phyloP scores from a whole-genome alignment of 768 basidiomycete genomes.

The Candolleomyces aberdarensis region DNA sequence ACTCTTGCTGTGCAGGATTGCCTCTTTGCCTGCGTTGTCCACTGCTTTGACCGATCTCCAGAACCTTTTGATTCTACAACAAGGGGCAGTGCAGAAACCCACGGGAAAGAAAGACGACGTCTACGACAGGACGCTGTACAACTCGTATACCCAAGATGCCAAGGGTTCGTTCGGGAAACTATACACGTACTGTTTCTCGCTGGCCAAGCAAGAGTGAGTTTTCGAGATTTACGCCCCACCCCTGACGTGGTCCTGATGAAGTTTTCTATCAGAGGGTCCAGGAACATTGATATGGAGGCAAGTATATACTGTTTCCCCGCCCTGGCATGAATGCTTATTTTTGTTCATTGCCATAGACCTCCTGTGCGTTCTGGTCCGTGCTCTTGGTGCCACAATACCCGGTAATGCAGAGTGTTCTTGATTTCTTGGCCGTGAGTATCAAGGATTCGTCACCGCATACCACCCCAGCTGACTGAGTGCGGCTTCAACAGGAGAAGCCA shows the following conservation, averaged over 20 bases:
- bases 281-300: conserved; percentile 83
- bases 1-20: conserved; percentile 24
- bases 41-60: conserved; percentile 59
- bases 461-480: conserved; percentile 16
- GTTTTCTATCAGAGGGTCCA: conserved; percentile 46
- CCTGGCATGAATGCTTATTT: not conserved
- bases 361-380: conserved; percentile 74
- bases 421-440: conserved; percentile 58
- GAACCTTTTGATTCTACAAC: conserved; percentile 51
- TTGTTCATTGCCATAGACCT: conserved; percentile 42
- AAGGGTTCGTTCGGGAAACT: conserved; percentile 58
- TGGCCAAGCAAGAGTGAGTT: conserved; percentile 72
- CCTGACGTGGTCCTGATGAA: not conserved
- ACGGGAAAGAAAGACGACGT: conserved; percentile 42
- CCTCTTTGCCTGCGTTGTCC: conserved; percentile 46
- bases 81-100: conserved; percentile 38
- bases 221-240: not conserved
- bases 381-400: conserved; percentile 65
- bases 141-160: conserved; percentile 44
- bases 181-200: conserved; percentile 67
- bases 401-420: conserved; percentile 59
- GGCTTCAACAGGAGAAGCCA: conserved; percentile 41
- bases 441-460: not conserved
- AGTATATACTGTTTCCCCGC: conserved; percentile 13
- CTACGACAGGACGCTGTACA: conserved; percentile 56